phyloP scores from a whole-genome alignment of 225 moss, liverwort and hornwort genomes.

The Sphagnum contortum region DNA sequence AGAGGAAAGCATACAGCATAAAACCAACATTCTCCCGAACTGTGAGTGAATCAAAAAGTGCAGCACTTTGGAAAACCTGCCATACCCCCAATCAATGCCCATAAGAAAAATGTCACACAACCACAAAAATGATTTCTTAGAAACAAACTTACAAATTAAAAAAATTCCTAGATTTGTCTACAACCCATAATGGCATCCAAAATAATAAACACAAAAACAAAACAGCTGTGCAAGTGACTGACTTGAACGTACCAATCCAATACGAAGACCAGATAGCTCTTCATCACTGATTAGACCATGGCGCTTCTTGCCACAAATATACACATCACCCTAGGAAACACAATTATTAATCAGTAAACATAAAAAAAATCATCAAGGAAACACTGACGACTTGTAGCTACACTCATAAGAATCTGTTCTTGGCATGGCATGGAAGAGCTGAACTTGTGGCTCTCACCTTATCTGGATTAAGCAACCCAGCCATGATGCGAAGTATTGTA shows the following conservation, averaged over 20 bases:
- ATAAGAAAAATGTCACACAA: not conserved
- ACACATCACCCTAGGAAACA: slow-evolving; percentile 69
- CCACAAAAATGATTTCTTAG: too few species aligned
- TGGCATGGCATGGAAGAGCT: not conserved
- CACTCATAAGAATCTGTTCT: too few species aligned
- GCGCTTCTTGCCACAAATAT: slow-evolving; percentile 64
- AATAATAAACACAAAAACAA: too few species aligned
- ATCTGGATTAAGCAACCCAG: slow-evolving; percentile 90
- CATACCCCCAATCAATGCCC: not conserved
- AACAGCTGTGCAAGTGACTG: too few species aligned
- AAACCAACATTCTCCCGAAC: slow-evolving; percentile 95
- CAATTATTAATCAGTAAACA: too few species aligned
- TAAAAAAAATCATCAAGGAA: too few species aligned
- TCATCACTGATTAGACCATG: slow-evolving; percentile 87
- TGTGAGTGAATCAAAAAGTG: slow-evolving; percentile 87
- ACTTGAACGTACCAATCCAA: slow-evolving; percentile 72
- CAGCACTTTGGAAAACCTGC: slow-evolving; percentile 96
- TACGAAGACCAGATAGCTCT: slow-evolving; percentile 58
- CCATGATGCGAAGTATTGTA: slow-evolving; percentile 86
- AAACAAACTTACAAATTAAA: too few species aligned
- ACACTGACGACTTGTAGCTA: too few species aligned
- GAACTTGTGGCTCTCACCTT: slow-evolving; percentile 30
- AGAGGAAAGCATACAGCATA: slow-evolving; percentile 59
- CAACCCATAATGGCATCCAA: too few species aligned
- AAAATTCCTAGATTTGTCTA: too few species aligned